phyloP scores from a whole-genome alignment of 805 yeast genomes.

The Candida parachauliodes region DNA sequence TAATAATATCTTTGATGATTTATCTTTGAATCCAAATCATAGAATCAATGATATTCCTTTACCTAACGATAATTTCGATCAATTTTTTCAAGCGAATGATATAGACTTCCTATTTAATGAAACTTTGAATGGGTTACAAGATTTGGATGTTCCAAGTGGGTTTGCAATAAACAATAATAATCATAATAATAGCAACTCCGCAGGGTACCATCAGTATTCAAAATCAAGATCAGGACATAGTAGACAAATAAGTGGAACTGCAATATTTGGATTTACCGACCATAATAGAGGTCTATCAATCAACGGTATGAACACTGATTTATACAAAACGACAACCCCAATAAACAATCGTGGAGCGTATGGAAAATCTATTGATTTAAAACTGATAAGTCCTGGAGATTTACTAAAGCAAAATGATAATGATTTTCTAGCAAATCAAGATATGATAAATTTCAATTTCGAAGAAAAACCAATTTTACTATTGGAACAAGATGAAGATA shows the following conservation, averaged over 20 bases:
- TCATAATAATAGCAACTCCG: constrained; percentile 6
- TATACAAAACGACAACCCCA: constrained; percentile 15
- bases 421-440: constrained; percentile 5
- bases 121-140: constrained; percentile 53
- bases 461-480: constrained; percentile 22
- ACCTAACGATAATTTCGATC: constrained; percentile 54
- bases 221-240: constrained; percentile 37
- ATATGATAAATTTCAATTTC: constrained; percentile 11
- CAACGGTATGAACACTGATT: constrained; percentile 38
- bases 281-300: constrained; percentile 63
- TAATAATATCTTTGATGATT: constrained; percentile 3
- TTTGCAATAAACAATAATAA: constrained; percentile 10
- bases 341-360: neutral
- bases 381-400: constrained; percentile 35
- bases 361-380: constrained; percentile 17
- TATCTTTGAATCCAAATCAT: neutral
- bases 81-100: constrained; percentile 44
- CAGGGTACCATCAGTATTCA: constrained; percentile 11
- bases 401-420: constrained; percentile 8
- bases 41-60: constrained; percentile 32
- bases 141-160: constrained; percentile 59
- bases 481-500: constrained; percentile 26
- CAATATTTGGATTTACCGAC: constrained; percentile 68
- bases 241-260: constrained; percentile 72
- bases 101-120: constrained; percentile 56